These are phyloP conservation scores for Quaeritorhiza haematococci DNA, from an alignment of 371 early-diverging fungal species.

Conservation along the genomic window DNA sequence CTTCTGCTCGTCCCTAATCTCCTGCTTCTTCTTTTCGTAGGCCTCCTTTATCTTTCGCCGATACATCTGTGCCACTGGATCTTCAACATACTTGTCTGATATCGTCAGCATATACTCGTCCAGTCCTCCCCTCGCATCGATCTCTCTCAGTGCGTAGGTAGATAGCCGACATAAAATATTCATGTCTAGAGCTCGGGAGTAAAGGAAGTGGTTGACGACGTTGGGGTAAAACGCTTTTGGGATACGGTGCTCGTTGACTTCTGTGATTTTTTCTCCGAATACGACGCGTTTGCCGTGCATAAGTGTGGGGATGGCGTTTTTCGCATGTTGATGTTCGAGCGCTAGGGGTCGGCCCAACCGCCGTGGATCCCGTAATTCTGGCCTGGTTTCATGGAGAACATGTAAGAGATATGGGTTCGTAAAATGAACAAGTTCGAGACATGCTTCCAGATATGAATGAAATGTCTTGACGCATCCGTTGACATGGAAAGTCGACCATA, in stretches of 20 bases:
- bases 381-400: too few relatives aligned
- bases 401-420: too few relatives aligned
- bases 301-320: constrained; percentile 33
- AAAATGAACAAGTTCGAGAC: too few relatives aligned
- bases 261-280: constrained; percentile 30
- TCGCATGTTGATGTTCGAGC: too few relatives aligned
- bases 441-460: too few relatives aligned
- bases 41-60: constrained; percentile 17
- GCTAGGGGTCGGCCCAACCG: too few relatives aligned
- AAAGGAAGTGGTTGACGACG: constrained; percentile 31
- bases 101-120: constrained; percentile 40
- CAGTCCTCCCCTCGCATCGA: constrained; percentile 38
- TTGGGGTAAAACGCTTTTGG: constrained; percentile 32
- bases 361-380: too few relatives aligned
- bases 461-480: too few relatives aligned
- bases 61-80: constrained; percentile 33
- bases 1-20: constrained; percentile 7
- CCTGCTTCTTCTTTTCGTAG: constrained; percentile 4
- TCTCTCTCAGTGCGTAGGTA: constrained; percentile 29
- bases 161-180: constrained; percentile 32
- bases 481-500: too few relatives aligned
- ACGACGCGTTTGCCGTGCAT: constrained; percentile 41
- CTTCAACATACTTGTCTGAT: constrained; percentile 17
- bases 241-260: constrained; percentile 27
- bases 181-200: constrained; percentile 42